These are phyloP conservation scores for Leishmania lainsoni DNA, from an alignment of 208 protist genomes.

Conservation along the genomic window DNA sequence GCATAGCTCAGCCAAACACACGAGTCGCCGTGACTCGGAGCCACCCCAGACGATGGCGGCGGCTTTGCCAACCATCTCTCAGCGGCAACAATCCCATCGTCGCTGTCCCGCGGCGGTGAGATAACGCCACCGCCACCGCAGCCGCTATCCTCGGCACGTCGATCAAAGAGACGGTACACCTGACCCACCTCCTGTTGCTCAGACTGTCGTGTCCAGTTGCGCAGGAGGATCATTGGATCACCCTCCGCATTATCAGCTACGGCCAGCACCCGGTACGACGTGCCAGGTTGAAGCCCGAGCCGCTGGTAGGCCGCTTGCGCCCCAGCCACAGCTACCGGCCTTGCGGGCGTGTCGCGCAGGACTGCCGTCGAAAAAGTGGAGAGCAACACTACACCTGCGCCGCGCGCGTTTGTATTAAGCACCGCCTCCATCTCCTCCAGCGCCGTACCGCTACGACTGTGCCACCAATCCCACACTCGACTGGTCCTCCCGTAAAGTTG, in stretches of 20 bases:
- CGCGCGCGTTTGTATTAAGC: conserved; percentile 49
- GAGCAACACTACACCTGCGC: conserved; percentile 55
- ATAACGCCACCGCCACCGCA: neutral
- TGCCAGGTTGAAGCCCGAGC: conserved; percentile 35
- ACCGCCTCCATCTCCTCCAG: conserved; percentile 57
- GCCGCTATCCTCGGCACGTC: neutral
- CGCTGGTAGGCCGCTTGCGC: conserved; percentile 15
- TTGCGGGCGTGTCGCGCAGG: neutral
- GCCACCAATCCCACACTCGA: conserved; percentile 77
- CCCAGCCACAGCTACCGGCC: neutral
- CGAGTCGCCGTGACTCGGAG: conserved; percentile 13
- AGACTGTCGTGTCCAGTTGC: conserved; percentile 38
- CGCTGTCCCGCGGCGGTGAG: conserved; percentile 7
- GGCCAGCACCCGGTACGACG: conserved; percentile 63
- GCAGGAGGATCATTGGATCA: conserved; percentile 45
- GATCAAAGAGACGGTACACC: neutral
- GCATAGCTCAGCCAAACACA: conserved; percentile 54
- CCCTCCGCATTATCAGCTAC: conserved; percentile 41
- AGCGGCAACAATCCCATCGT: neutral
- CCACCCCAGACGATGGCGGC: neutral
- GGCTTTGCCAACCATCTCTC: neutral
- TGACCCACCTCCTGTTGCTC: neutral
- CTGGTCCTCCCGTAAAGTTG: conserved; percentile 66
- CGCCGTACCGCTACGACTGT: conserved; percentile 19
- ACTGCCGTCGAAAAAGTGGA: conserved; percentile 26